phyloP scores from a whole-genome alignment of 305 asterid species.

The Rubia peregrina region DNA sequence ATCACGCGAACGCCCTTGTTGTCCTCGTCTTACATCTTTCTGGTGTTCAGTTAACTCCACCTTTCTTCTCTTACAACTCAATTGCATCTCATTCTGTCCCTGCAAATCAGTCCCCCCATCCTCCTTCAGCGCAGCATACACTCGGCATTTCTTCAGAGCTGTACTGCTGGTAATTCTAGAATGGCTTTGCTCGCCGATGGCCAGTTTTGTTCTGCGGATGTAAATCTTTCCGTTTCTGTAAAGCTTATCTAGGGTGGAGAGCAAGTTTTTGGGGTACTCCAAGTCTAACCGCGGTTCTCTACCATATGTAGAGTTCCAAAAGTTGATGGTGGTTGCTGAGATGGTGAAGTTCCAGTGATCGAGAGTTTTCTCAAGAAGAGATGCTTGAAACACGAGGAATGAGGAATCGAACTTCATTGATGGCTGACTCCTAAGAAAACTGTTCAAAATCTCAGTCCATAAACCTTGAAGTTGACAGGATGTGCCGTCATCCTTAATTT shows the following conservation, averaged over 20 bases:
- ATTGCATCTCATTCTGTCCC: slow-evolving; percentile 11
- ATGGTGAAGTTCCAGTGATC: slow-evolving; percentile 56
- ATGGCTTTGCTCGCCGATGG: not conserved
- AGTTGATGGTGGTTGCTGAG: slow-evolving; percentile 42
- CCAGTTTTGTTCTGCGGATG: slow-evolving; percentile 33
- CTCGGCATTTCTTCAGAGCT: slow-evolving; percentile 14
- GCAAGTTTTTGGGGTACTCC: slow-evolving; percentile 53
- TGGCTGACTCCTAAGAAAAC: slow-evolving; percentile 47
- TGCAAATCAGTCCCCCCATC: slow-evolving; percentile 20
- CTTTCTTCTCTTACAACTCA: slow-evolving; percentile 39
- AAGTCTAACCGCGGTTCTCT: slow-evolving; percentile 45
- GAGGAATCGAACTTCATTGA: slow-evolving; percentile 42
- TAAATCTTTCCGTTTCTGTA: slow-evolving; percentile 48
- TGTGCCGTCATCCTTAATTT: slow-evolving; percentile 32
- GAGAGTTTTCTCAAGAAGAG: slow-evolving; percentile 56
- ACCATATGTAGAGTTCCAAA: slow-evolving; percentile 71
- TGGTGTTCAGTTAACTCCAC: slow-evolving; percentile 67
- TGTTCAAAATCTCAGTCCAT: slow-evolving; percentile 47
- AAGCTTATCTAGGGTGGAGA: slow-evolving; percentile 61
- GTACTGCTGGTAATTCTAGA: slow-evolving; percentile 15
- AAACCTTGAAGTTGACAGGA: slow-evolving; percentile 39
- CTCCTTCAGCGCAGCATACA: slow-evolving; percentile 26
- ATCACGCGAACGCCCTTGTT: slow-evolving; percentile 56
- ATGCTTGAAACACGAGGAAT: slow-evolving; percentile 45
- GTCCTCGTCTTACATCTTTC: slow-evolving; percentile 77